These are phyloP conservation scores for Diaporthe vexans DNA, from an alignment of 2,329 filamentous ascomycete species.

Conservation along the genomic window DNA sequence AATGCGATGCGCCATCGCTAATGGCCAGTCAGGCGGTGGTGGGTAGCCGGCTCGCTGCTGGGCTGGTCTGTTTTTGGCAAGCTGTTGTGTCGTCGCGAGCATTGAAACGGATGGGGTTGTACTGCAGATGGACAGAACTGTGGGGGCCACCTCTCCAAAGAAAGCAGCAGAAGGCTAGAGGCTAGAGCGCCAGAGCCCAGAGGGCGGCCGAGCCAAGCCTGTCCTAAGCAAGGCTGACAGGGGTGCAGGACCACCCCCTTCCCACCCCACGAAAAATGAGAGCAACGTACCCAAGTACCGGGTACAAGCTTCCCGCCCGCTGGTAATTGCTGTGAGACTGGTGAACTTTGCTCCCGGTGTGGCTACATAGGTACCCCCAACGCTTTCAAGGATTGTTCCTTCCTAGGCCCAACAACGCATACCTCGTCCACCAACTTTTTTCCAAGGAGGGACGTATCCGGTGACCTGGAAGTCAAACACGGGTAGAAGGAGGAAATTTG, in stretches of 20 bases:
- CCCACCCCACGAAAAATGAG: conserved; percentile 7
- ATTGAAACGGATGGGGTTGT: conserved; percentile 34
- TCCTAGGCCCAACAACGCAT: conserved; percentile 35
- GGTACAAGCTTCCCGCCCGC: conserved; percentile 9
- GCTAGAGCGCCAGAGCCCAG: neutral
- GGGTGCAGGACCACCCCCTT: conserved; percentile 12
- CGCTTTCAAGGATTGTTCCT: conserved; percentile 35
- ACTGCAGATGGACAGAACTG: conserved; percentile 23
- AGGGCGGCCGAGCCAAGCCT: conserved; percentile 15
- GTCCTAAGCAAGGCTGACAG: conserved; percentile 28
- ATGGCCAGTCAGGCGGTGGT: neutral
- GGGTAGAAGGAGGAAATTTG: conserved; percentile 34
- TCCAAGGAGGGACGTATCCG: conserved; percentile 20
- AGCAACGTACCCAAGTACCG: conserved; percentile 1
- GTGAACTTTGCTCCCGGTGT: conserved; percentile 28
- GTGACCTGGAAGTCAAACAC: conserved; percentile 27
- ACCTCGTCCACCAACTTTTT: conserved; percentile 30
- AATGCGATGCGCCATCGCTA: conserved; percentile 18
- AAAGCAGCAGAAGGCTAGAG: neutral
- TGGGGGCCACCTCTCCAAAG: conserved; percentile 18
- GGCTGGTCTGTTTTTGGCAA: conserved; percentile 13
- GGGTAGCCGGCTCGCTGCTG: neutral
- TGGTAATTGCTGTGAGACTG: conserved; percentile 29
- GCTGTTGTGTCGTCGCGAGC: conserved; percentile 24
- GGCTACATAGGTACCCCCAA: conserved; percentile 25